These are phyloP conservation scores for Phialocephala subalpina DNA, from an alignment of 2,329 filamentous ascomycete genomes.

Conservation along the genomic window DNA sequence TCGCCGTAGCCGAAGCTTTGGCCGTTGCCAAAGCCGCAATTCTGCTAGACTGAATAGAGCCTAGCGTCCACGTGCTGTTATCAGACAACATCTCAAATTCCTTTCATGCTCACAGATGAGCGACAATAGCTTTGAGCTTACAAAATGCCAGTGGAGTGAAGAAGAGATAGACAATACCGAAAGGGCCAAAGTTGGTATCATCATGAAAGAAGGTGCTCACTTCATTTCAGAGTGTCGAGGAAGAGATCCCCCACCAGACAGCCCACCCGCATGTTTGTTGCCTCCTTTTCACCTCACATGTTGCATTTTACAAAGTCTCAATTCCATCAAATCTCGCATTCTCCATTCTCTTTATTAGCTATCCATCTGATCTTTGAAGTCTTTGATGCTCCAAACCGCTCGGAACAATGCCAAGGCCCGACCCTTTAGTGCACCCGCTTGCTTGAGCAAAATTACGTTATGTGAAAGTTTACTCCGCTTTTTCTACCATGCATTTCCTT, in stretches of 20 bases:
- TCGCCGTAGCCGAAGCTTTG: too few relatives aligned
- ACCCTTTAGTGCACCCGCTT: slow-evolving; percentile 10
- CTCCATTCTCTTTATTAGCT: background rate
- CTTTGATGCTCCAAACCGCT: background rate
- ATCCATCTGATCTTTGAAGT: background rate
- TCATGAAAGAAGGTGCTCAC: background rate
- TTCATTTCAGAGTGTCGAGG: background rate
- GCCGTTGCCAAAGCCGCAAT: too few relatives aligned
- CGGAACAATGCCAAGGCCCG: slow-evolving; percentile 8
- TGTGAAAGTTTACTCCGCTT: slow-evolving; percentile 21
- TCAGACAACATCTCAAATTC: background rate
- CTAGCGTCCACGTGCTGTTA: background rate
- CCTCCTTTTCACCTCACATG: background rate
- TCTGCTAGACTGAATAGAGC: too few relatives aligned
- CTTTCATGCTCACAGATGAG: too few relatives aligned
- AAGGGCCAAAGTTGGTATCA: background rate
- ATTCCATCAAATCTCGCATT: background rate
- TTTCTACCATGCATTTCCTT: slow-evolving; percentile 23
- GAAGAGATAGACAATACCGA: background rate
- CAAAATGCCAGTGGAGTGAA: too few relatives aligned
- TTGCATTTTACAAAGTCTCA: background rate
- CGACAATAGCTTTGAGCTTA: too few relatives aligned
- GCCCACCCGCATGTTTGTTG: background rate
- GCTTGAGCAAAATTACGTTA: slow-evolving; percentile 26
- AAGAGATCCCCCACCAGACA: too few relatives aligned